Conservation (phyloP, 306 rosid genomes). For the Parietaria judaica region DNA sequence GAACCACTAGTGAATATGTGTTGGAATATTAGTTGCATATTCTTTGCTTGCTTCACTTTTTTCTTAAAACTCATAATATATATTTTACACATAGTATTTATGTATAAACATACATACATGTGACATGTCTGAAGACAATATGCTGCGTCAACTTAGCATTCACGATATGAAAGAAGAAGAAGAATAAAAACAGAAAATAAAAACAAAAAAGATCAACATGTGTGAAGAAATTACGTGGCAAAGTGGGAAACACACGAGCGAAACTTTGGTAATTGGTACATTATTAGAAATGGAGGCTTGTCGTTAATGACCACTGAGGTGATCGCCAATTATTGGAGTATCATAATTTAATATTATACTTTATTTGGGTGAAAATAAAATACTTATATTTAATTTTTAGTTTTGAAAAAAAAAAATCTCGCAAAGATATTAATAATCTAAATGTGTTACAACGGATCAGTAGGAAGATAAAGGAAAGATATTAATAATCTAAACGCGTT, state of each 20-base stretch:
- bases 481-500: neutral
- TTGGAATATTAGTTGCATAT: neutral
- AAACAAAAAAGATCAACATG: neutral
- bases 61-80: too few relatives aligned
- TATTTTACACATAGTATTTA: too few relatives aligned
- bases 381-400: neutral
- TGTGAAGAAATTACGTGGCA: slow-evolving; percentile 11
- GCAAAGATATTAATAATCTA: neutral
- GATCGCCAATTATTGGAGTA: slow-evolving; percentile 19
- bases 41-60: neutral
- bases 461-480: neutral
- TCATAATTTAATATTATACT: neutral
- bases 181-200: neutral
- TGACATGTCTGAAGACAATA: slow-evolving; percentile 12
- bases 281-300: slow-evolving; percentile 15
- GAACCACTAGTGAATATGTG: neutral
- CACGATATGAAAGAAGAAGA: slow-evolving; percentile 1
- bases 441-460: slow-evolving; percentile 1
- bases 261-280: slow-evolving; percentile 18
- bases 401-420: too few relatives aligned
- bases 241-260: slow-evolving; percentile 14
- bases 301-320: slow-evolving; percentile 10
- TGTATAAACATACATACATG: neutral
- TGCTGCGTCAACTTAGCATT: slow-evolving; percentile 33
- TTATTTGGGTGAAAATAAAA: neutral